A percentile compares a stretch with the other conserved stretches of the same genome.
phyloP scores from a whole-genome alignment of 768 basidiomycete genomes.

The Psilocybe tampanensis region DNA sequence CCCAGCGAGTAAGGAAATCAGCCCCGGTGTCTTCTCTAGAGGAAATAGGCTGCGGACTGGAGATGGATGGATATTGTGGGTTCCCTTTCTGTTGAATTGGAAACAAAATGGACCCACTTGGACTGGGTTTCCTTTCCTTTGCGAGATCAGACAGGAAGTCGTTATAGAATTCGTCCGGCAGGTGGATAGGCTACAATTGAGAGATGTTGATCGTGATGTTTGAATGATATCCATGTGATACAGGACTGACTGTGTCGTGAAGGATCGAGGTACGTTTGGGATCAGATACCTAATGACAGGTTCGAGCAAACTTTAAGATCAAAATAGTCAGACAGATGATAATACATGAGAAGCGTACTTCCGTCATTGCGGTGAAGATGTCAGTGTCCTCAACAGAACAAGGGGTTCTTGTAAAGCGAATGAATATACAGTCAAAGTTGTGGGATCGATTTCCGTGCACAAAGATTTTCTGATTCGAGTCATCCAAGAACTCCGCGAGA shows the following conservation, averaged over 20 bases:
- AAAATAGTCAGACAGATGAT: not conserved
- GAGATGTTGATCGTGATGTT: not conserved
- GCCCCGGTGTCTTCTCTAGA: slow-evolving; percentile 75
- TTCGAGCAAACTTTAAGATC: not conserved
- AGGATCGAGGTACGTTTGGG: slow-evolving; percentile 9
- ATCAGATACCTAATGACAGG: slow-evolving; percentile 10
- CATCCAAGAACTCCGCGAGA: not conserved
- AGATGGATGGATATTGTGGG: not conserved
- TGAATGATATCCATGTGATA: not conserved
- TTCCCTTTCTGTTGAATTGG: not conserved
- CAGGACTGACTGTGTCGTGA: slow-evolving; percentile 8
- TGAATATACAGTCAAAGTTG: too few relatives aligned
- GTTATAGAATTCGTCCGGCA: slow-evolving; percentile 58
- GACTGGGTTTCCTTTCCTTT: slow-evolving; percentile 62
- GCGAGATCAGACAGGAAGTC: slow-evolving; percentile 64
- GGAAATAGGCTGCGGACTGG: slow-evolving; percentile 73
- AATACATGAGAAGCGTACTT: not conserved
- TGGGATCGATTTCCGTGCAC: not conserved
- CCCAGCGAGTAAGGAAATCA: slow-evolving; percentile 85
- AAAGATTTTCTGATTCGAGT: not conserved
- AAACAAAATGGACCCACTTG: slow-evolving; percentile 46
- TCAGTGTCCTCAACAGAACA: not conserved
- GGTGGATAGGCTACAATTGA: slow-evolving; percentile 27
- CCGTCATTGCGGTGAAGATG: not conserved
- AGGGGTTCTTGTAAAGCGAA: too few relatives aligned